Percentiles rank a stretch among this genome's conserved stretches.
phyloP scores from a whole-genome alignment of 352 stramenopile species.

The Phytophthora ramorum region DNA sequence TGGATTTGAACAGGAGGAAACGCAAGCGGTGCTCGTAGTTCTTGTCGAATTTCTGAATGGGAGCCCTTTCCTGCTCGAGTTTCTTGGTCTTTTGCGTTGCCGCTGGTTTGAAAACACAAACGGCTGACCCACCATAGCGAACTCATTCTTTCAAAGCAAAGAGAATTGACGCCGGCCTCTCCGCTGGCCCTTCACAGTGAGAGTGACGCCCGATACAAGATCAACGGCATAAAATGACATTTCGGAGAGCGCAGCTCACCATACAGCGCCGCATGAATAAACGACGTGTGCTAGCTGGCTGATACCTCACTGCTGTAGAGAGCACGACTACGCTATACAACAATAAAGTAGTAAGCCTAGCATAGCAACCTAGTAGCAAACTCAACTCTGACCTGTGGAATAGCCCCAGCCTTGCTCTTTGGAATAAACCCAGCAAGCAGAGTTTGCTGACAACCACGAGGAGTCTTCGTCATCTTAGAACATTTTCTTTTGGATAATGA shows the following conservation, averaged over 20 bases:
- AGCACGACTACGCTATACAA: background rate
- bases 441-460: background rate
- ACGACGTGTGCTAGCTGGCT: background rate
- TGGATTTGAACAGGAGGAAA: background rate
- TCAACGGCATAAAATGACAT: background rate
- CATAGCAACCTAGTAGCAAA: background rate
- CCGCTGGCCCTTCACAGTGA: background rate
- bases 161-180: background rate
- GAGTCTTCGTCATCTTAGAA: conserved; percentile 35
- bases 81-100: background rate
- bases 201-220: background rate
- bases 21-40: background rate
- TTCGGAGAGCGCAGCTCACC: background rate
- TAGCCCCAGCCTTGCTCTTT: background rate
- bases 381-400: background rate
- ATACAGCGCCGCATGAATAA: background rate
- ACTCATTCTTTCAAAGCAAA: background rate
- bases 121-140: background rate
- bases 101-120: conserved; percentile 5
- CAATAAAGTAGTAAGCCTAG: background rate
- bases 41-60: conserved; percentile 9
- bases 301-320: background rate
- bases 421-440: background rate
- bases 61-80: background rate
- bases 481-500: conserved; percentile 72